These are phyloP conservation scores for Limtongozyma cylindracea DNA, from an alignment of 805 yeast species.

Conservation along the genomic window DNA sequence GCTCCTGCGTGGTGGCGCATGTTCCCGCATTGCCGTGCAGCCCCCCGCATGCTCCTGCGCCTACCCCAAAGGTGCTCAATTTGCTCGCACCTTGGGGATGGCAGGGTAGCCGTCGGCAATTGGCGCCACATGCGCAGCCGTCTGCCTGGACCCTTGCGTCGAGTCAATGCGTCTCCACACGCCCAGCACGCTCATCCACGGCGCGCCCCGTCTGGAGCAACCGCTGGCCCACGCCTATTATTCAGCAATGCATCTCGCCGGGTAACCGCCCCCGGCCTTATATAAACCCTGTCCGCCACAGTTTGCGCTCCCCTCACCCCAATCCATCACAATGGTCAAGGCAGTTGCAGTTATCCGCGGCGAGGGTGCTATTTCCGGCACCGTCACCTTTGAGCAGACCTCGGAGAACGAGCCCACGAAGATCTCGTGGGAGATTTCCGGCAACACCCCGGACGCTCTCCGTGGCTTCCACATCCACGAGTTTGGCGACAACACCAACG, in stretches of 20 bases:
- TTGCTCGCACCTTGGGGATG: slow-evolving; percentile 1
- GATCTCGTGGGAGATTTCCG: slow-evolving; percentile 68
- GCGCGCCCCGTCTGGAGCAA: slow-evolving; percentile 1
- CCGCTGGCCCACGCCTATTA: slow-evolving; percentile 1
- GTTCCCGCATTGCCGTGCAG: neutral
- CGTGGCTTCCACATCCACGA: slow-evolving; percentile 97
- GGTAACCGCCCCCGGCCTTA: neutral
- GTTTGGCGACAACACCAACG: slow-evolving; percentile 98
- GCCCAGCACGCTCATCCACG: too few relatives aligned
- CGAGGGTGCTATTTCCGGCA: slow-evolving; percentile 73
- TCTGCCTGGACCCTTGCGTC: too few relatives aligned
- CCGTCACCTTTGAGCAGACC: slow-evolving; percentile 68
- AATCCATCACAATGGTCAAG: neutral
- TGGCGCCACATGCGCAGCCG: too few relatives aligned
- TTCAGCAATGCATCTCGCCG: slow-evolving; percentile 1
- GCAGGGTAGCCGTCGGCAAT: too few relatives aligned
- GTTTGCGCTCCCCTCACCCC: neutral
- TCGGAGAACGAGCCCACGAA: slow-evolving; percentile 66
- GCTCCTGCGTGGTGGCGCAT: neutral
- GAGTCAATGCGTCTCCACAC: too few relatives aligned
- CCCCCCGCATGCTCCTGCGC: neutral
- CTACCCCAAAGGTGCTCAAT: slow-evolving; percentile 2
- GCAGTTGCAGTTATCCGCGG: slow-evolving; percentile 91
- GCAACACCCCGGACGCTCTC: slow-evolving; percentile 68
- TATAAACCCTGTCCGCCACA: neutral